A percentile compares a stretch with the other conserved stretches of the same genome.
Conservation (phyloP, 495 filamentous ascomycete genomes). For the Penicillium ochrochloron region DNA sequence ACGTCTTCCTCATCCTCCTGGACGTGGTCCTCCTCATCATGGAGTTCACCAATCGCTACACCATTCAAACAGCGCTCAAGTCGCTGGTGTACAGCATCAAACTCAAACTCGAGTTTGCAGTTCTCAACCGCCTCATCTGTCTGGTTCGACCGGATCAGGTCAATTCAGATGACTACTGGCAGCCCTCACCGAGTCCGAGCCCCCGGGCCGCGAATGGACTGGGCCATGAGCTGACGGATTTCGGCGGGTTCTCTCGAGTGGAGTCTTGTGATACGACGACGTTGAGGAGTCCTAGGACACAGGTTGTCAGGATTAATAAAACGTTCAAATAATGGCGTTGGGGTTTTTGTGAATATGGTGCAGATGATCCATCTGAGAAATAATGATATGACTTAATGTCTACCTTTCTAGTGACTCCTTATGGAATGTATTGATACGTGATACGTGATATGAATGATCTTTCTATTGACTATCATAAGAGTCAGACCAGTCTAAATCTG, state of each 20-base stretch:
- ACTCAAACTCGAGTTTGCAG: conserved; percentile 25
- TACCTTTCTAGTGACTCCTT: background rate
- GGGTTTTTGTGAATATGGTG: background rate
- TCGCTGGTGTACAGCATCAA: conserved; percentile 27
- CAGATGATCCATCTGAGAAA: background rate
- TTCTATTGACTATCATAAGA: background rate
- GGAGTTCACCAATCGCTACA: conserved; percentile 19
- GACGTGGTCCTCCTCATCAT: conserved; percentile 29
- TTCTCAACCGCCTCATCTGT: conserved; percentile 22
- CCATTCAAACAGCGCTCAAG: conserved; percentile 21
- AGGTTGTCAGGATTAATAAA: conserved; percentile 1
- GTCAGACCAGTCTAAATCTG: background rate
- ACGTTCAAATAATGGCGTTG: background rate
- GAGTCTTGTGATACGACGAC: conserved; percentile 1
- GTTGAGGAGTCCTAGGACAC: background rate
- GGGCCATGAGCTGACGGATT: conserved; percentile 10
- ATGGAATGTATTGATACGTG: conserved; percentile 3
- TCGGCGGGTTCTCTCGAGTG: conserved; percentile 7
- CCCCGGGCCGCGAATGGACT: background rate
- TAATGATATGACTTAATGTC: conserved; percentile 11
- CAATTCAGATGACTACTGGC: conserved; percentile 1
- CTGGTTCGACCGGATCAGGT: conserved; percentile 20
- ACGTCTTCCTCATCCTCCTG: conserved; percentile 42
- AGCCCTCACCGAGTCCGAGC: conserved; percentile 5
- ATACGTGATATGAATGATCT: background rate